A percentile compares a stretch with the other conserved stretches of the same genome.
Conservation (phyloP, 306 rosid genomes). For the Rosa chinensis region DNA sequence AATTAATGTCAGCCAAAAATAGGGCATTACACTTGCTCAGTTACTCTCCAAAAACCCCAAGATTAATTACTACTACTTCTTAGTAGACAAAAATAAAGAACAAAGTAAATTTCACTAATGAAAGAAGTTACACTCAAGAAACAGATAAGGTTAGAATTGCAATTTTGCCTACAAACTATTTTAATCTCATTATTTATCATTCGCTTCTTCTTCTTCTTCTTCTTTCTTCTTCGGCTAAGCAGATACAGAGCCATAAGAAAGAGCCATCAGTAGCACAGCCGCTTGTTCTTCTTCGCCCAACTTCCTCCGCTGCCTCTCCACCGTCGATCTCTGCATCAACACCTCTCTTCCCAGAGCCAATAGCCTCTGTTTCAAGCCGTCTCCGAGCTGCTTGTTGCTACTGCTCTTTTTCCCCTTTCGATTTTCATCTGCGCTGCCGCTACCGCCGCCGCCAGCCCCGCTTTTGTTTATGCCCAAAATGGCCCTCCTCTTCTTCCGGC, state of each 20-base stretch:
- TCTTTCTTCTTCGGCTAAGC: constrained; percentile 27
- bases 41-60: constrained; percentile 22
- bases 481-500: constrained; percentile 93
- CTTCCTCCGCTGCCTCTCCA: constrained; percentile 69
- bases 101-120: constrained; percentile 26
- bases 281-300: constrained; percentile 92
- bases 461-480: constrained; percentile 60
- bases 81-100: constrained; percentile 23
- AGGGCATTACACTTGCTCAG: constrained; percentile 57
- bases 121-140: constrained; percentile 39
- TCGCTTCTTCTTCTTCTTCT: background rate
- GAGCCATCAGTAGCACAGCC: constrained; percentile 86
- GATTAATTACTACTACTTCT: constrained; percentile 29
- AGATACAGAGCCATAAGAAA: constrained; percentile 88
- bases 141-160: constrained; percentile 31
- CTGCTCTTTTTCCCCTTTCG: constrained; percentile 40
- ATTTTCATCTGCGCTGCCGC: constrained; percentile 45
- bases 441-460: background rate
- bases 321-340: constrained; percentile 71
- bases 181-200: constrained; percentile 14
- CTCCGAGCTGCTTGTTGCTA: constrained; percentile 38
- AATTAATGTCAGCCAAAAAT: constrained; percentile 38
- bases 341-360: constrained; percentile 71
- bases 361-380: constrained; percentile 57
- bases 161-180: constrained; percentile 9